Conservation (phyloP, 1,284 basidiomycete species). For the Uromyces viciae-fabae region DNA sequence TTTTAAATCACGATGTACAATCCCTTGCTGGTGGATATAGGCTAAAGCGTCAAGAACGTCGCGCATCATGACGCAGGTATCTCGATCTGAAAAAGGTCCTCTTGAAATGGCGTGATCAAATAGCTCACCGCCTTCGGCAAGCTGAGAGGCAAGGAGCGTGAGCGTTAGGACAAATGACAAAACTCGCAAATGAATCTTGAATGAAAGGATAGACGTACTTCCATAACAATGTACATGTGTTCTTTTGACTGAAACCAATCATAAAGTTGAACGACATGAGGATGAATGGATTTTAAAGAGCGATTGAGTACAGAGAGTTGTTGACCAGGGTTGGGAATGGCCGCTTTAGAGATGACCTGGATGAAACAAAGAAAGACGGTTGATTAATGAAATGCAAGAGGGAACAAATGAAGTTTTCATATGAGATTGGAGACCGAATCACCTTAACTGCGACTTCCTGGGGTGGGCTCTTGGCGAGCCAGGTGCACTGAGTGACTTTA, state of each 20-base stretch:
- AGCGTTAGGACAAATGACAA: background rate
- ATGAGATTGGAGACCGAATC: background rate
- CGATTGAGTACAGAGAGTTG: slow-evolving; percentile 24
- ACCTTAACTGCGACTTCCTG: slow-evolving; percentile 35
- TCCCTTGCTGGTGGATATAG: slow-evolving; percentile 57
- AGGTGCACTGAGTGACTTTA: slow-evolving; percentile 27
- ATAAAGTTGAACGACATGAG: slow-evolving; percentile 22
- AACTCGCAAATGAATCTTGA: background rate
- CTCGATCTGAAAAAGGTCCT: slow-evolving; percentile 11
- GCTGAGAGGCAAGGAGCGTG: background rate
- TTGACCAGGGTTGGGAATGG: slow-evolving; percentile 6
- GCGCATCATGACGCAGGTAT: slow-evolving; percentile 23
- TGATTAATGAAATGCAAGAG: background rate
- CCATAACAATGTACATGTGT: slow-evolving; percentile 33
- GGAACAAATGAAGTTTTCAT: background rate
- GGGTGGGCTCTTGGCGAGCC: slow-evolving; percentile 9
- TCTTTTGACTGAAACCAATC: slow-evolving; percentile 41
- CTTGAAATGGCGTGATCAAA: slow-evolving; percentile 30
- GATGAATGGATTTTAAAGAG: background rate
- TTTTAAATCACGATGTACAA: slow-evolving; percentile 57
- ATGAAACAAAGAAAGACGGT: no score
- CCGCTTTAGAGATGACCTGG: slow-evolving; percentile 34
- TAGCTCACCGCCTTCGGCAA: slow-evolving; percentile 33
- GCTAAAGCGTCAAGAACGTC: background rate
- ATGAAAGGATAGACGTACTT: background rate